Base-by-base conservation (phyloP, 352 stramenopile species). In the Globisporangium carolinianum region DNA sequence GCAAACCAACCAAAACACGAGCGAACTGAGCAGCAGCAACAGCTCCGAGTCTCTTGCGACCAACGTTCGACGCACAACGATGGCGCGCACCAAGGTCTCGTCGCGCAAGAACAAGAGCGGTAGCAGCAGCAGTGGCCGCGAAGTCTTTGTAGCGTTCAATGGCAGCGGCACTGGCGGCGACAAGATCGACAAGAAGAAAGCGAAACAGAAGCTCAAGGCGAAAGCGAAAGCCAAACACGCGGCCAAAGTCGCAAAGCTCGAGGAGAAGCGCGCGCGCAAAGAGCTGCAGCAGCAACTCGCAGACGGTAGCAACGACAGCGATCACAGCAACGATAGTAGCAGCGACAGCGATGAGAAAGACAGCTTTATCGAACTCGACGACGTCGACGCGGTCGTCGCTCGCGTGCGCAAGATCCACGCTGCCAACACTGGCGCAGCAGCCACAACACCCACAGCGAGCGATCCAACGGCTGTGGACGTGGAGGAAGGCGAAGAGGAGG, bases 141-240 rank as follows among this genome's bases (percentile, higher is more conserved):
- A 39, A 3, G 24, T 32, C 24, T 32, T 32, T 32, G 24, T 32
- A 32, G 24, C 24, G 24, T 32, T 32, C 24, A 32, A 32, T 32
- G 7, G 14, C 38, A 47, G 45, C 14, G 42, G 36, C 7, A 68
- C 68, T 72, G 65, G 55, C 42, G 57, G 47, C 56, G 54, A 57
- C 51, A 57, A 57, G 18, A 63, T 61, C 4, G 70, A 76, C 46
- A 76, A 71, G 35, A 83, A 72, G 63, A 84, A 72, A 54, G 56
- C 57, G 36, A 89, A 87, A 52, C 51, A 53, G 24, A 84, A 87
- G 68, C 66, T 80, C 47, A 89, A 87, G 57, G 71, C 70, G 54
- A 84, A 83, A 51, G 68, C 71, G 2, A 85, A 83, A 41, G 61
- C 61, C 36, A 81, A 83, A n/a, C 58, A 76, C 53, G 74, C 71